Base-by-base conservation (phyloP, 805 yeast species). In the Wickerhamiella lipophila region DNA sequence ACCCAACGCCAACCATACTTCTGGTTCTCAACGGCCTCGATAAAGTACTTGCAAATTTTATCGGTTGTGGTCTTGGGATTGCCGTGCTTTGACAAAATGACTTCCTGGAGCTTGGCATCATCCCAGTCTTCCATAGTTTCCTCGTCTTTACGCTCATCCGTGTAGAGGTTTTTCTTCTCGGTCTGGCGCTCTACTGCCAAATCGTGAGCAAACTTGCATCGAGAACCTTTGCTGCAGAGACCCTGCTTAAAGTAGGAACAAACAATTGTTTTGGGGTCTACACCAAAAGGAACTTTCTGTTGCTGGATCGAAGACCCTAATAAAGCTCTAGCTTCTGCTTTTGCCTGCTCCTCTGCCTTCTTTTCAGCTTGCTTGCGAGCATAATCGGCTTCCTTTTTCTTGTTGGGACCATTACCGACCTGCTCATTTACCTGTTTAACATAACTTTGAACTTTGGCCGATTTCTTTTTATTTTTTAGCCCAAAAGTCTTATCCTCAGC, bases 1-100 rank as follows among this genome's bases (percentile, higher is more conserved):
- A 75, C 73, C 98, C 98, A 92, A 68, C 92, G 88, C 98, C 98
- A 92, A 61, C 98, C 98, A 64, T 92, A 92, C 63, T 89, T 89
- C 51, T 89, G 92, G 61, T 87, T 86, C 63, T 92, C 99, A 50
- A 92, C 96, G 0, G 98, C 97, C 52, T 87, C 95, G 56, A 92
- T 84, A 69, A 92, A 94, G 66, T 66, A 78, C 65, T 88, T 92
- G 75, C 99, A 92, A 44, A 92, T 84, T 56, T 76, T 92, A 55
- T 89, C 96, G 0, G 99, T 92, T 12, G 96, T 87, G 9, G 96
- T 86, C 34, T 45, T 45, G 49, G 81, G 87, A 64, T 92, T 92
- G 46, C 98, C 97, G 59, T 88, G 96, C 68, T 92, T 92, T 48
- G 96, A 86, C 55, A 74, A 50, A 59, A 92, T 81, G 53, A 92